These are phyloP conservation scores for Fonsecaea erecta DNA, from an alignment of 2,329 filamentous ascomycete species.

Conservation along the genomic window DNA sequence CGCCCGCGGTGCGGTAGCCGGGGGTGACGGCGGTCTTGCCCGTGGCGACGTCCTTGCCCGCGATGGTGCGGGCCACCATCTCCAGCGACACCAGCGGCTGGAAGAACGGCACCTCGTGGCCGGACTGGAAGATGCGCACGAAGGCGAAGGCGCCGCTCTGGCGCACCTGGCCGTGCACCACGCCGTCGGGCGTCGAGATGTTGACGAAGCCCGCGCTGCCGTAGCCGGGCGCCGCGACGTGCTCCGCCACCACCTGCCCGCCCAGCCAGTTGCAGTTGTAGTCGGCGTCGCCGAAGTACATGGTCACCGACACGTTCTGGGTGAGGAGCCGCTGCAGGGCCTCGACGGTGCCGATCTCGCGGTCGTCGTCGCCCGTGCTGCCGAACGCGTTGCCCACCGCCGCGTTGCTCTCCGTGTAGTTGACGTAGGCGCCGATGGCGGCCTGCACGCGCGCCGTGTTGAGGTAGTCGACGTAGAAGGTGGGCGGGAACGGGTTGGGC, in stretches of 20 bases:
- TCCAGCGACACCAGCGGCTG: slow-evolving; percentile 65
- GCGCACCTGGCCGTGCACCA: slow-evolving; percentile 60
- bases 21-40: slow-evolving; percentile 50
- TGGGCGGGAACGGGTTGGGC: slow-evolving; percentile 45
- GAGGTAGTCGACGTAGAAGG: slow-evolving; percentile 57
- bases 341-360: slow-evolving; percentile 49
- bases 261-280: slow-evolving; percentile 48
- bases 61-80: slow-evolving; percentile 65
- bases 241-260: slow-evolving; percentile 59
- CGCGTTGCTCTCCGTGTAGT: slow-evolving; percentile 52
- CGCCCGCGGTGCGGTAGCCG: slow-evolving; percentile 58
- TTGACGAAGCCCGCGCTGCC: slow-evolving; percentile 45
- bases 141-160: slow-evolving; percentile 53
- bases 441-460: slow-evolving; percentile 53
- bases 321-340: slow-evolving; percentile 50
- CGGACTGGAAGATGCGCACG: slow-evolving; percentile 46
- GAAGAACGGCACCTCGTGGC: slow-evolving; percentile 46
- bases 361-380: slow-evolving; percentile 52
- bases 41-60: slow-evolving; percentile 59
- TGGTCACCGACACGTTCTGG: slow-evolving; percentile 45
- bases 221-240: slow-evolving; percentile 50
- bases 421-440: slow-evolving; percentile 57
- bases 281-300: slow-evolving; percentile 43
- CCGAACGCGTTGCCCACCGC: slow-evolving; percentile 50
- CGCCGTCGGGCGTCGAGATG: slow-evolving; percentile 45